These are phyloP conservation scores for Aegilops tauschii DNA, from an alignment of 176 grass and related monocot species.

Conservation along the genomic window DNA sequence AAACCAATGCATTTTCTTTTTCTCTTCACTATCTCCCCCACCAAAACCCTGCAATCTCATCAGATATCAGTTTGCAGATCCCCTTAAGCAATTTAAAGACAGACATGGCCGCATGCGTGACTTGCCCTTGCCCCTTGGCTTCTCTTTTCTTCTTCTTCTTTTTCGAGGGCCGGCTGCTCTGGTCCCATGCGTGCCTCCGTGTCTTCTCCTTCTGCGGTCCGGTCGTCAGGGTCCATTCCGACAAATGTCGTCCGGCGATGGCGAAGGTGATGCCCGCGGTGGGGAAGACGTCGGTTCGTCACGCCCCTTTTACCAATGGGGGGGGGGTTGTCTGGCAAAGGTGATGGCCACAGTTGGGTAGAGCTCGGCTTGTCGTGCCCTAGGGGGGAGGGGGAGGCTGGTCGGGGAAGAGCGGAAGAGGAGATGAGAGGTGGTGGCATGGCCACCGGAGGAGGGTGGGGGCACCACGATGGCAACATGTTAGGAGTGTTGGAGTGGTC, in stretches of 20 bases:
- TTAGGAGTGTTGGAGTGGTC: neutral
- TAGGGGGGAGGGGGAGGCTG: too few relatives aligned
- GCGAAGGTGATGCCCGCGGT: neutral
- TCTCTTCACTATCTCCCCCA: too few relatives aligned
- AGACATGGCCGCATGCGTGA: neutral
- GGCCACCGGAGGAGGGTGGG: neutral
- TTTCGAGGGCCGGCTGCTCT: too few relatives aligned
- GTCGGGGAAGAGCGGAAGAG: neutral
- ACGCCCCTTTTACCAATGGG: too few relatives aligned
- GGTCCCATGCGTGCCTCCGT: too few relatives aligned
- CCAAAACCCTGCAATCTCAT: too few relatives aligned
- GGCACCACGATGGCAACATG: neutral
- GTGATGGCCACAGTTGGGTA: neutral
- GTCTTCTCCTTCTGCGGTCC: neutral
- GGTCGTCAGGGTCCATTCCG: fast-evolving
- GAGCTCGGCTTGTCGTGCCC: neutral
- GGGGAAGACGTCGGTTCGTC: neutral
- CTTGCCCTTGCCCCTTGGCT: neutral
- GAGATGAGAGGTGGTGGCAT: neutral
- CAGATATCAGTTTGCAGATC: too few relatives aligned
- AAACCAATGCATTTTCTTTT: too few relatives aligned
- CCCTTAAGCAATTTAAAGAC: too few relatives aligned
- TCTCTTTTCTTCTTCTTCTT: too few relatives aligned
- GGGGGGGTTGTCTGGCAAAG: neutral
- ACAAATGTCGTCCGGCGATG: too few relatives aligned